phyloP scores from a whole-genome alignment of 2,329 filamentous ascomycete species.

The Annulohypoxylon truncatum region DNA sequence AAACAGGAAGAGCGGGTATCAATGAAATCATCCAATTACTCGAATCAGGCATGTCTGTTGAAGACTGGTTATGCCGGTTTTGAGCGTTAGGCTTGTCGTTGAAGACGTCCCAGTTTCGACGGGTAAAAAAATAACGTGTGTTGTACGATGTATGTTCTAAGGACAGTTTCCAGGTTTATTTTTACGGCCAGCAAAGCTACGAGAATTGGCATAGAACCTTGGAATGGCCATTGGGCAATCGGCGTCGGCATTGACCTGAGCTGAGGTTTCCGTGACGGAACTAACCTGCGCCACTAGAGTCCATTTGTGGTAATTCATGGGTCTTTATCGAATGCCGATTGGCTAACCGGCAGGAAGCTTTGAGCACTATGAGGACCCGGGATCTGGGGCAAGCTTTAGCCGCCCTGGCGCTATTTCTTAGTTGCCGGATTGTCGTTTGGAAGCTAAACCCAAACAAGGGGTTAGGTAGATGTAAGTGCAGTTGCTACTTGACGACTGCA shows the following conservation, averaged over 20 bases:
- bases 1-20: conserved; percentile 8
- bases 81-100: conserved; percentile 24
- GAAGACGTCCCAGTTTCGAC: conserved; percentile 23
- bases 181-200: background rate
- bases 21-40: conserved; percentile 8
- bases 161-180: background rate
- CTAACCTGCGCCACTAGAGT: background rate
- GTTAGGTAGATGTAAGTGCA: background rate
- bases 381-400: conserved; percentile 22
- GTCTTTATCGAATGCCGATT: conserved; percentile 23
- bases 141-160: background rate
- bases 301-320: conserved; percentile 24
- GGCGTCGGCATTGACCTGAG: background rate
- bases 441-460: conserved; percentile 12
- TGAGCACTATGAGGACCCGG: background rate
- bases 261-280: background rate
- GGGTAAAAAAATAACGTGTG: background rate
- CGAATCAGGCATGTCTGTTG: conserved; percentile 45
- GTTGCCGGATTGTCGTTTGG: conserved; percentile 23
- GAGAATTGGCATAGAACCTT: background rate
- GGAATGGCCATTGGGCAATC: background rate
- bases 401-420: conserved; percentile 4
- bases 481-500: conserved; percentile 4
- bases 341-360: conserved; percentile 7
- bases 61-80: conserved; percentile 36